Evolutionary conservation across 2,329 filamentous ascomycete genomes (phyloP), one percentile per base, ranked within the genome.

Genomic region (Fonsecaea monophora): DNA sequence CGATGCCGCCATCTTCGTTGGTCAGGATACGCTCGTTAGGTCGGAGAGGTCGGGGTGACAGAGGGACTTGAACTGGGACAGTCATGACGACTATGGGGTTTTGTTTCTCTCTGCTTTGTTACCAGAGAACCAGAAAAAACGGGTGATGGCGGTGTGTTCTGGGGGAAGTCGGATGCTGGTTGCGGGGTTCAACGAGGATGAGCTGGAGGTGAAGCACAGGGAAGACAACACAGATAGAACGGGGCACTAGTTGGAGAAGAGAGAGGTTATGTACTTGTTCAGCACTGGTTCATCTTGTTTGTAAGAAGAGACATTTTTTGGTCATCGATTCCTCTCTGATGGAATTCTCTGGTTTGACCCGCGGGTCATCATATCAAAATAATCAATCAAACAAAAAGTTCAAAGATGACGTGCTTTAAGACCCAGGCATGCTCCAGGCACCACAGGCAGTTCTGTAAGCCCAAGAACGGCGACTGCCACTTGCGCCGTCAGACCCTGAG

Each of bases 1-100:
- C 86, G 75, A 92, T 89, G 61, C 87, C 82, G 73, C 86, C 83
- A 70, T 84, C 82, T 68, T 66, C 74, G 70, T 74, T 76, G 69
- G 76, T 77, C 67, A 72, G 70, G 61, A 71, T 71, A 10, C 71
- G 69, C 48, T 73, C 69, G 45, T 70, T 30, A 10, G 70, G 70
- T n/a, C 66, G 64, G 7, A 71, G 70, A 59, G 70, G 70, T 13
- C 70, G 68, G 62, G 70, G 70, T 10, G 70, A 70, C 15, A 66
- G 45, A 34, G 67, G 63, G 56, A 61, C 60, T 18, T 40, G 30
- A 1, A 40, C 59, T 38, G 30, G 59, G 35, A 53, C 18, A 10
- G 68, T 70, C 68, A 70, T 70, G 13, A 32, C 62, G 54, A 15
- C n/a, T 6, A 35, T 10, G 15, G 18, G 15, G 3, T 18, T 18